Evolutionary conservation across 2,329 filamentous ascomycete species (phyloP), one percentile per base, ranked within the genome.

Genomic region (Aureobasidium sp.): DNA sequence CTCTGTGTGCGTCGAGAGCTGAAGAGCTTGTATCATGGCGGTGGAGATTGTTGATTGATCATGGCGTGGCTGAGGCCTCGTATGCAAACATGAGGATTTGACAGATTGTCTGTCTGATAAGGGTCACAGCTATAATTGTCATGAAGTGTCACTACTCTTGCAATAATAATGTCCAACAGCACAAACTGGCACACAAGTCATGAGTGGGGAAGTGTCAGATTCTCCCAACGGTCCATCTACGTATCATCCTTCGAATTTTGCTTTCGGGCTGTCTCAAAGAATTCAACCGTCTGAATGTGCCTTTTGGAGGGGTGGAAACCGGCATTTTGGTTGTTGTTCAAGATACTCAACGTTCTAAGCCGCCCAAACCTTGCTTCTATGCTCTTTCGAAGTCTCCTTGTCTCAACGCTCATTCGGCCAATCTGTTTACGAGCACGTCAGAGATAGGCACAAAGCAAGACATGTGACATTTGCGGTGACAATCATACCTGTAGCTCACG

Each of bases 401-500:
- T 39, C 56, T 41, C 59, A 56, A 62, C 50, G 59, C 57, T 64
- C 48, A 67, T 29, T 67, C 66, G 41, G 64, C 64, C 47, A 67
- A 42, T 56, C 66, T 66, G 42, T 50, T 46, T 50, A 2, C n/a
- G 36, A 29, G 8, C 32, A 17, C 17, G 53, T 67, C 62, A 66
- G 63, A 37, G 27, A 57, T 37, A 44, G 37, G 37, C 20, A n/a
- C 29, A 29, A 51, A 37, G 41, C 27, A 46, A 42, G 36, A 57
- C 57, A 47, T 64, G 41, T 34, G 27, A 23, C 23, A 20, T 32
- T 37, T 13, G 1, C 27, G 32, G 36, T 37, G 23, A 48, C 5
- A 20, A 9, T 15, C 71, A 62, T 67, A 77, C 70, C 91, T 85
- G 75, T 99, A 99, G 78, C 91, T 97, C 62, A 99, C 94, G 67